Evolutionary conservation across 2,329 filamentous ascomycete species (phyloP), one percentile per base, ranked within the genome.

Genomic region (Rhinocladiella similis): DNA sequence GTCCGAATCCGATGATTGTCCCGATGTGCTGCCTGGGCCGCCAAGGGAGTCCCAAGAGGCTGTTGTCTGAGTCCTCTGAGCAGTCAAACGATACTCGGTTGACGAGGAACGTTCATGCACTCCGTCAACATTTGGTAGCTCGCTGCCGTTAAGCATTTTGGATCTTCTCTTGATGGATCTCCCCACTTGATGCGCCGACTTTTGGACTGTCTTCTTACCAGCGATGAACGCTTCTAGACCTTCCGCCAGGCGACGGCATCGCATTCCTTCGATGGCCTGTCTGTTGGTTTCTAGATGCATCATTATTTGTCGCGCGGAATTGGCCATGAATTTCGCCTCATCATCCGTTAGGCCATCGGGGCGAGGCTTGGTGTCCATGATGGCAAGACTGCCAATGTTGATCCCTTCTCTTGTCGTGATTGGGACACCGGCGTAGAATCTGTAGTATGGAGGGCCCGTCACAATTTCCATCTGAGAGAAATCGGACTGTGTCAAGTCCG

Each of bases 401-500:
- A 69, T 63, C 3, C 67, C 67, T 25, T 62, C 63, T 35, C 61
- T 64, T n/a, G 68, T 69, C 13, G 58, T 68, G 27, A 70, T 54
- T 12, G 68, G 68, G 19, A 66, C 68, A n/a, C 58, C 68, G 18
- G 66, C 68, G 51, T 70, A 70, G 58, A 64, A 70, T 22, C 60
- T 65, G 52, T 69, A 68, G 48, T 62, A 58, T 3, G 69, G 67
- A 18, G 61, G 54, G 0, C 64, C 65, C 7, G 59, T 53, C 20
- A 70, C 67, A 48, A 67, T 68, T 7, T 67, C 65, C n/a, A 69
- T 59, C 2, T 61, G 41, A 19, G 62, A 61, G 51, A 67, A 76
- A 13, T 69, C 67, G 5, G 70, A 68, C 46, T 59, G 53, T 52
- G 67, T 16, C 60, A 75, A 57, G 63, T 74, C 74, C 16, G 62